phyloP scores from a whole-genome alignment of 1,284 basidiomycete genomes.

The Leccinum brunneo-olivaceum region DNA sequence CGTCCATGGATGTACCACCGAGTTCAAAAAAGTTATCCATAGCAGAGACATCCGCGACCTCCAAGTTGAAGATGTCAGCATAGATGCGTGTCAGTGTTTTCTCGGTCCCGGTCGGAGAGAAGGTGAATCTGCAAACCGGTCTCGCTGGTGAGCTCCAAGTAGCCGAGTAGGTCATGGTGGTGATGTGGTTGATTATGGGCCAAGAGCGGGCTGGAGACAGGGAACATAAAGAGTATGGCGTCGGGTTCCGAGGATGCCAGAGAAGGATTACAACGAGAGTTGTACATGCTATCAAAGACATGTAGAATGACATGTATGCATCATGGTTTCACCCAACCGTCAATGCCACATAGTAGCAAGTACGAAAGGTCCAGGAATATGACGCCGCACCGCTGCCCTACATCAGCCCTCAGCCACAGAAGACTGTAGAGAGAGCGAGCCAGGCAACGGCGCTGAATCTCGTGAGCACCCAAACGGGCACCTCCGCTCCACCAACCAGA shows the following conservation, averaged over 20 bases:
- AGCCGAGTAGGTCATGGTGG: slow-evolving; percentile 15
- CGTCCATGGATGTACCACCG: not conserved
- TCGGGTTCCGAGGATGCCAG: too few species aligned
- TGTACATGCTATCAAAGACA: too few species aligned
- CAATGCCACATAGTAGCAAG: slow-evolving; percentile 70
- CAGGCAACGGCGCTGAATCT: slow-evolving; percentile 44
- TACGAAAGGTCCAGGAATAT: slow-evolving; percentile 78
- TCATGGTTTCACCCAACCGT: slow-evolving; percentile 77
- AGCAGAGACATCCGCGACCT: not conserved
- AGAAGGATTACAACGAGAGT: too few species aligned
- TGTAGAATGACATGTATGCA: slow-evolving; percentile 32
- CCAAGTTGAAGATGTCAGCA: slow-evolving; percentile 6
- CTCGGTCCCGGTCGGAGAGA: slow-evolving; percentile 17
- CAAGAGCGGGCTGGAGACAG: slow-evolving; percentile 23
- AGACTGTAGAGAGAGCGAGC: slow-evolving; percentile 29
- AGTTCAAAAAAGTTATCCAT: not conserved
- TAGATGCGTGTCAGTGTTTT: slow-evolving; percentile 16
- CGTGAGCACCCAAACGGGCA: slow-evolving; percentile 56
- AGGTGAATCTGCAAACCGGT: slow-evolving; percentile 18
- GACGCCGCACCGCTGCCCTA: slow-evolving; percentile 44
- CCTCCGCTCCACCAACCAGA: slow-evolving; percentile 74
- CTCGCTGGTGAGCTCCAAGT: slow-evolving; percentile 23
- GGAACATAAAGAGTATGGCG: too few species aligned
- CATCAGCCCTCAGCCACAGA: slow-evolving; percentile 32
- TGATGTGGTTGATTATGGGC: slow-evolving; percentile 23